These are phyloP conservation scores for Eleusine indica DNA, from an alignment of 176 grass and related monocot species.

Conservation along the genomic window DNA sequence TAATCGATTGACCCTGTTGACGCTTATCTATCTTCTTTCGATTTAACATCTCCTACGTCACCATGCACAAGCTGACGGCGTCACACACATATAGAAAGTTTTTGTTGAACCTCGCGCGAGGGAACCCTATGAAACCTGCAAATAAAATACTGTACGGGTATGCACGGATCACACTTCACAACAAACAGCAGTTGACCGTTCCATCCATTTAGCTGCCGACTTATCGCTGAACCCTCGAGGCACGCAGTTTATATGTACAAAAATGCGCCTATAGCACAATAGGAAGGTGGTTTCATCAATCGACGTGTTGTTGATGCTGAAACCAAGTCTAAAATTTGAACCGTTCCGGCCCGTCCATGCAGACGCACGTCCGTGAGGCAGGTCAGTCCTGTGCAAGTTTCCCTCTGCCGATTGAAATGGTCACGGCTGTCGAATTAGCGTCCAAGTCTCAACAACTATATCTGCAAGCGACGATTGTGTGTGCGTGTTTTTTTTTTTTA, in stretches of 20 bases:
- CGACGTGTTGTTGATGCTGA: constrained; percentile 28
- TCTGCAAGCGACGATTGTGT: constrained; percentile 11
- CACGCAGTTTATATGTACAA: too few species aligned
- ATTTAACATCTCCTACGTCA: neutral
- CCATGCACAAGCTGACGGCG: neutral
- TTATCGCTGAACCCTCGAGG: neutral
- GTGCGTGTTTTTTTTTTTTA: neutral
- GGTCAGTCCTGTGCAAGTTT: neutral
- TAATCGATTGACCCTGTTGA: neutral
- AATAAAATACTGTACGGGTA: neutral
- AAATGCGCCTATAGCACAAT: neutral
- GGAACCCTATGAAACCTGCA: neutral
- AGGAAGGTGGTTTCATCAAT: neutral
- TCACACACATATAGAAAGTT: neutral
- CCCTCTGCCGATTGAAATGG: constrained; percentile 20
- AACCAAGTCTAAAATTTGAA: constrained; percentile 29
- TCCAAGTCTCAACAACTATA: constrained; percentile 11
- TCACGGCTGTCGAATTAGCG: constrained; percentile 20
- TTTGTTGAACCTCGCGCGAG: neutral
- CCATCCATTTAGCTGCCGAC: neutral
- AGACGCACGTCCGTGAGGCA: neutral
- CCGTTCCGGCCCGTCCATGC: constrained; percentile 7
- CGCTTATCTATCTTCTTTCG: neutral
- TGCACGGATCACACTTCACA: neutral
- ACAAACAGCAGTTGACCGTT: neutral